These are phyloP conservation scores for Acacia concinna DNA, from an alignment of 331 rosid species.

Conservation along the genomic window DNA sequence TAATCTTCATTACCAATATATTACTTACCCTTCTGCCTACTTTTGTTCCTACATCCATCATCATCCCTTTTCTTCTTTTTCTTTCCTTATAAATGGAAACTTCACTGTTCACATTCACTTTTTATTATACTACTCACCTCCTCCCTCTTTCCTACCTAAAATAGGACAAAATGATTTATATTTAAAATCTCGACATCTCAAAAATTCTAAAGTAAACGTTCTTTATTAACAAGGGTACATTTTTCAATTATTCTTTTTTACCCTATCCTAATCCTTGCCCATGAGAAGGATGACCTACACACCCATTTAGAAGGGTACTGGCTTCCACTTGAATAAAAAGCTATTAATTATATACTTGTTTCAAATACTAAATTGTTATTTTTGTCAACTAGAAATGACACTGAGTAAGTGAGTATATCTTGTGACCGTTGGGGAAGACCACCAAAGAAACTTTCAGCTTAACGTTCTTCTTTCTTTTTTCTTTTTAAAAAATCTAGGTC, in stretches of 20 bases:
- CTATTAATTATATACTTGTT: neutral
- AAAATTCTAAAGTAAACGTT: neutral
- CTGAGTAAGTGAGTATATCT: neutral
- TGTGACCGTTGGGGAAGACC: neutral
- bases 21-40: constrained; percentile 34
- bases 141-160: neutral
- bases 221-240: neutral
- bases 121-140: neutral
- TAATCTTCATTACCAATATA: constrained; percentile 9
- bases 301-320: neutral
- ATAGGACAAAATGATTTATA: neutral
- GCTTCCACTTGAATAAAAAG: neutral
- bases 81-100: neutral
- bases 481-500: neutral
- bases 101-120: neutral
- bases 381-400: neutral
- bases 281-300: no score
- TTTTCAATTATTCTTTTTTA: no score
- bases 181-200: neutral
- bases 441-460: neutral
- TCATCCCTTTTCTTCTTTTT: neutral
- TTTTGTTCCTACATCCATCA: constrained; percentile 14
- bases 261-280: neutral
- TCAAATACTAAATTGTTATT: neutral
- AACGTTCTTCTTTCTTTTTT: neutral